Percentiles rank a stretch among this genome's conserved stretches.
phyloP scores from a whole-genome alignment of 169 alveolate genomes.

The Cryptosporidium sp. region DNA sequence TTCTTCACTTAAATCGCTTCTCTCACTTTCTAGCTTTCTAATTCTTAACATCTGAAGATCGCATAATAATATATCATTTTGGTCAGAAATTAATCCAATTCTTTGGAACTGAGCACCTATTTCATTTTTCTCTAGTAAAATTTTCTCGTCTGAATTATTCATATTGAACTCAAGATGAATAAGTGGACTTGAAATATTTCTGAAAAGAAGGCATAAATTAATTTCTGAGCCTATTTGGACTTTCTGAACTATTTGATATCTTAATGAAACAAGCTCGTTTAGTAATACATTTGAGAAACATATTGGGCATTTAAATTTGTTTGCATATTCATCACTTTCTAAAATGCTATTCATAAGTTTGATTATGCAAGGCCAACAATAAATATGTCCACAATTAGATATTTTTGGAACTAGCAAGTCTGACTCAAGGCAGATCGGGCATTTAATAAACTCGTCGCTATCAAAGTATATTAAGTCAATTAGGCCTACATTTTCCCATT shows the following conservation, averaged over 20 bases:
- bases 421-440: constrained; percentile 68
- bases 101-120: constrained; percentile 65
- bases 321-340: not conserved
- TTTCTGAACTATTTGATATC: constrained; percentile 35
- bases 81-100: constrained; percentile 19
- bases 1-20: not conserved
- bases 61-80: not conserved
- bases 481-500: constrained; percentile 44
- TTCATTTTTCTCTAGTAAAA: constrained; percentile 21
- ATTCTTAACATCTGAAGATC: constrained; percentile 60
- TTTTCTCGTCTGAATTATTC: not conserved
- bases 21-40: not conserved
- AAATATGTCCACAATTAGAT: constrained; percentile 69
- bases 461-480: constrained; percentile 55
- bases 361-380: constrained; percentile 75
- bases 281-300: constrained; percentile 34
- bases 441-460: constrained; percentile 52
- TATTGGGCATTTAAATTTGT: constrained; percentile 48
- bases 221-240: constrained; percentile 14
- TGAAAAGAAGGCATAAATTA: constrained; percentile 52
- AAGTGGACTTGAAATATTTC: constrained; percentile 17
- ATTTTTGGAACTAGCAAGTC: constrained; percentile 59
- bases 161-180: not conserved
- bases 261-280: constrained; percentile 62
- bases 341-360: constrained; percentile 19